Conservation (phyloP, 1,139 yeast species). For the Debaryomyces robertsiae region DNA sequence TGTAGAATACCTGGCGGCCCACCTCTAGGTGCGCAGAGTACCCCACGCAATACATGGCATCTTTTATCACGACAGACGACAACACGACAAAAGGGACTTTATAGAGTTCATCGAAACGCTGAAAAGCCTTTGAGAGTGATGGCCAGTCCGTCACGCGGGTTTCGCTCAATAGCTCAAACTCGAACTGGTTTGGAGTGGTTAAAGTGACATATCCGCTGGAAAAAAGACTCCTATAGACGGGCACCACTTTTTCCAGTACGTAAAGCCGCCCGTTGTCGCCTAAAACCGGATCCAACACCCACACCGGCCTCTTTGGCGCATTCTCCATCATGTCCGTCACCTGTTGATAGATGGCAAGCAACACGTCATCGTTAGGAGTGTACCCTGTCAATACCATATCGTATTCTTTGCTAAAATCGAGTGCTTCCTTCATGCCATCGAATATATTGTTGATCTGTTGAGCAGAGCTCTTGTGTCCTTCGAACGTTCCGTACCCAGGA, state of each 20-base stretch:
- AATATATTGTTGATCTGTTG: slow-evolving; percentile 25
- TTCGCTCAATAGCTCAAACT: slow-evolving; percentile 37
- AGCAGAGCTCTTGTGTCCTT: slow-evolving; percentile 19
- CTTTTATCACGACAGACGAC: slow-evolving; percentile 37
- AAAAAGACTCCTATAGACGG: slow-evolving; percentile 30
- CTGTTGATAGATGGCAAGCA: slow-evolving; percentile 50
- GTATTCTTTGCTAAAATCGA: slow-evolving; percentile 39
- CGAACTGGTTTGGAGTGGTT: slow-evolving; percentile 46
- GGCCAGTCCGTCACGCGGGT: slow-evolving; percentile 25
- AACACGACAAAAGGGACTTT: slow-evolving; percentile 34
- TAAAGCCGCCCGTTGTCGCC: slow-evolving; percentile 45
- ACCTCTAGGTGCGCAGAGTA: slow-evolving; percentile 15
- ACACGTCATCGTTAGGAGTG: slow-evolving; percentile 58
- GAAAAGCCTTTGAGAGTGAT: slow-evolving; percentile 25
- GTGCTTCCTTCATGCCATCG: slow-evolving; percentile 26
- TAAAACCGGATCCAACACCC: slow-evolving; percentile 45
- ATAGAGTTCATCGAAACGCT: slow-evolving; percentile 23
- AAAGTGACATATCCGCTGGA: slow-evolving; percentile 32
- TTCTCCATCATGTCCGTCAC: slow-evolving; percentile 21
- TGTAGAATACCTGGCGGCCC: slow-evolving; percentile 21
- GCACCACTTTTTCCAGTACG: slow-evolving; percentile 37
- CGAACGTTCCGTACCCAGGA: slow-evolving; percentile 67
- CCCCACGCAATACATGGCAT: slow-evolving; percentile 39
- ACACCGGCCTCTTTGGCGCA: slow-evolving; percentile 19
- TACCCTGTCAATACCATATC: slow-evolving; percentile 74